These are phyloP conservation scores for Termitomyces sp. DNA, from an alignment of 768 basidiomycete genomes.

Conservation along the genomic window DNA sequence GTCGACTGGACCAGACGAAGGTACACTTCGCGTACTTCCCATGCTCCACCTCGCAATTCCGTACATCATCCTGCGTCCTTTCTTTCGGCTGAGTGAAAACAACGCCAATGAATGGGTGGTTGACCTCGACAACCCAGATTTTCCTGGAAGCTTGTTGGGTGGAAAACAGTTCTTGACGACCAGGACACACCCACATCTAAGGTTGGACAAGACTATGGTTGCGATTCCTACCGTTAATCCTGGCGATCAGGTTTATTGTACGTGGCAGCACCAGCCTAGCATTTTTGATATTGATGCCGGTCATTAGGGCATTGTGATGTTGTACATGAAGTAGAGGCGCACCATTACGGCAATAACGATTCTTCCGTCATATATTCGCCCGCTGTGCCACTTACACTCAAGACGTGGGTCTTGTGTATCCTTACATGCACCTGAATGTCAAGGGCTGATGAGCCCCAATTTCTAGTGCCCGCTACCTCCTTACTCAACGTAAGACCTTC, in stretches of 20 bases:
- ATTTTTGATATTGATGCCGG: background rate
- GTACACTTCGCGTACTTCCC: constrained; percentile 60
- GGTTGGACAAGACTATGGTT: constrained; percentile 49
- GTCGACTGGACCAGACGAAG: constrained; percentile 49
- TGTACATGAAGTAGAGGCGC: constrained; percentile 48
- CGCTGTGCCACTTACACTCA: constrained; percentile 42
- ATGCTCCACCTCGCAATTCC: constrained; percentile 48
- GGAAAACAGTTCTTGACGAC: constrained; percentile 51
- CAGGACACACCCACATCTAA: constrained; percentile 57
- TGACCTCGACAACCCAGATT: constrained; percentile 43
- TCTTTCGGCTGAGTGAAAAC: constrained; percentile 43
- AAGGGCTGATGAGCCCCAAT: too few species aligned
- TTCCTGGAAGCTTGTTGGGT: constrained; percentile 51
- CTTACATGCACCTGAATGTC: background rate
- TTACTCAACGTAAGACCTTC: constrained; percentile 43
- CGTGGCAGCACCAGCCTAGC: constrained; percentile 2
- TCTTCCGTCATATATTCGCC: constrained; percentile 56
- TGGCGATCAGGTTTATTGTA: constrained; percentile 61
- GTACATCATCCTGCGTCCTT: constrained; percentile 60
- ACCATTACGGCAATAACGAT: constrained; percentile 40
- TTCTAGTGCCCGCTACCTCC: constrained; percentile 40
- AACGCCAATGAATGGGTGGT: constrained; percentile 43
- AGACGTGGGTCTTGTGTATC: constrained; percentile 31
- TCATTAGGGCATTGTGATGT: constrained; percentile 46
- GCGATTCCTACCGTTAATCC: constrained; percentile 53